phyloP scores from a whole-genome alignment of 148 eudicot genomes.

The Rhododendron henanense region DNA sequence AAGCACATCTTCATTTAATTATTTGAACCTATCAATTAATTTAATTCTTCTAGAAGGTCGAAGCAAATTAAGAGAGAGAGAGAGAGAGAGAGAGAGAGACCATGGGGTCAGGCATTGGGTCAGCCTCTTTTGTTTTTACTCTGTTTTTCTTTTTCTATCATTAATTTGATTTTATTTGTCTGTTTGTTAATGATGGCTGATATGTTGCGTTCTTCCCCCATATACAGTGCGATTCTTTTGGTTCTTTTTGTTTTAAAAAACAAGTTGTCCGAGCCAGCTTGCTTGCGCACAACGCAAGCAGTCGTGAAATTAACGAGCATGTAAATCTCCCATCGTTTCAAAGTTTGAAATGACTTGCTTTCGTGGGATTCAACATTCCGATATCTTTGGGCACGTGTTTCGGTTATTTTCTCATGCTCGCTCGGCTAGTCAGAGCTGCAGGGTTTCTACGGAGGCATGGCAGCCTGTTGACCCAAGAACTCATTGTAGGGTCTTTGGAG shows the following conservation, averaged over 20 bases:
- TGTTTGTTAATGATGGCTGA: background rate
- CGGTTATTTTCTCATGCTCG: too few species aligned
- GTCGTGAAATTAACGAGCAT: background rate
- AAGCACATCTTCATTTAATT: background rate
- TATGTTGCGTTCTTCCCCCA: background rate
- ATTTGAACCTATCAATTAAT: background rate
- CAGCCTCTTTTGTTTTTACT: background rate
- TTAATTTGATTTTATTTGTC: background rate
- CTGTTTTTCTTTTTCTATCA: background rate
- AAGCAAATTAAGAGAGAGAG: background rate
- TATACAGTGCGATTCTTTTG: background rate
- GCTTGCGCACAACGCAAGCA: background rate
- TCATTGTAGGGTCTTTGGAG: background rate
- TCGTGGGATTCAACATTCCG: too few species aligned
- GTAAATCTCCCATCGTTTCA: background rate
- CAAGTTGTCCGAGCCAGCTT: too few species aligned
- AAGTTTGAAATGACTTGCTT: too few species aligned
- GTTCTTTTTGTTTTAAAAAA: background rate
- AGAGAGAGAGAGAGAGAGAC: background rate
- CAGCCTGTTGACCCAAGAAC: background rate
- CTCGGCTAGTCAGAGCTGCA: too few species aligned
- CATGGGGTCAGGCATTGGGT: background rate
- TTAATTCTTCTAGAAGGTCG: background rate
- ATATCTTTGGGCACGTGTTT: too few species aligned
- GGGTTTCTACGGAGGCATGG: background rate